Evolutionary conservation across 192 early-diverging fungal species (phyloP).

Genomic region (Coemansia sp.): DNA sequence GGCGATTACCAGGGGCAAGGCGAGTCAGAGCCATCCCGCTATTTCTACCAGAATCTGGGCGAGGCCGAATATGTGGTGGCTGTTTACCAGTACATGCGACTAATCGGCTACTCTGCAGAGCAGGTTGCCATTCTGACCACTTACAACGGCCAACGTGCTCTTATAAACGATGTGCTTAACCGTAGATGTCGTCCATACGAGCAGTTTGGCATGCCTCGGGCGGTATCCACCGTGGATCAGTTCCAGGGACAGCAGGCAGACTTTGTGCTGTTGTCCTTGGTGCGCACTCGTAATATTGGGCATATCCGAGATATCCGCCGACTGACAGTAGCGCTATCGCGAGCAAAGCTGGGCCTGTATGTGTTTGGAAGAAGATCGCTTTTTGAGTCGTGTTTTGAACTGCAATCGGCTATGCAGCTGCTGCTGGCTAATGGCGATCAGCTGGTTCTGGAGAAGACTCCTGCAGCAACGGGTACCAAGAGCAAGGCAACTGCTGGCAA

Average conservation of each 20-base stretch:
- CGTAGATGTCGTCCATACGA: conserved; percentile 84
- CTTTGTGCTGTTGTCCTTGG: conserved; percentile 89
- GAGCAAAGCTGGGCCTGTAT: conserved; percentile 91
- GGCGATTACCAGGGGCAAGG: conserved; percentile 68
- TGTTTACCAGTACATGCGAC: conserved; percentile 92
- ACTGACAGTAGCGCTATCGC: conserved; percentile 89
- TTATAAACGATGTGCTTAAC: conserved; percentile 87
- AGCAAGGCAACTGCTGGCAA: not conserved
- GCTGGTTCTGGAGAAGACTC: conserved; percentile 33
- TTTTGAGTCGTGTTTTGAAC: conserved; percentile 80
- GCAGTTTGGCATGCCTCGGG: conserved; percentile 74
- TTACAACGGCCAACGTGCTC: conserved; percentile 94
- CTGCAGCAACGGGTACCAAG: no score
- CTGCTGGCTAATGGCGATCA: conserved; percentile 62
- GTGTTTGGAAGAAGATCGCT: conserved; percentile 76
- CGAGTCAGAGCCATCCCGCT: conserved; percentile 80
- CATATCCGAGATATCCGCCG: conserved; percentile 92
- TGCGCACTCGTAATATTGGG: conserved; percentile 84
- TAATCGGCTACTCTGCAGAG: conserved; percentile 87
- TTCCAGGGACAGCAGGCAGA: conserved; percentile 97
- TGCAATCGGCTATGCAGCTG: conserved; percentile 64
- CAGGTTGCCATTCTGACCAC: conserved; percentile 92
- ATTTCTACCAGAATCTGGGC: conserved; percentile 94
- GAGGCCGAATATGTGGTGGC: conserved; percentile 98
- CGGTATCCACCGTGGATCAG: conserved; percentile 92